A percentile compares a stretch with the other conserved stretches of the same genome.
phyloP scores from a whole-genome alignment of 495 filamentous ascomycete genomes.

The Aspergillus panamensis region DNA sequence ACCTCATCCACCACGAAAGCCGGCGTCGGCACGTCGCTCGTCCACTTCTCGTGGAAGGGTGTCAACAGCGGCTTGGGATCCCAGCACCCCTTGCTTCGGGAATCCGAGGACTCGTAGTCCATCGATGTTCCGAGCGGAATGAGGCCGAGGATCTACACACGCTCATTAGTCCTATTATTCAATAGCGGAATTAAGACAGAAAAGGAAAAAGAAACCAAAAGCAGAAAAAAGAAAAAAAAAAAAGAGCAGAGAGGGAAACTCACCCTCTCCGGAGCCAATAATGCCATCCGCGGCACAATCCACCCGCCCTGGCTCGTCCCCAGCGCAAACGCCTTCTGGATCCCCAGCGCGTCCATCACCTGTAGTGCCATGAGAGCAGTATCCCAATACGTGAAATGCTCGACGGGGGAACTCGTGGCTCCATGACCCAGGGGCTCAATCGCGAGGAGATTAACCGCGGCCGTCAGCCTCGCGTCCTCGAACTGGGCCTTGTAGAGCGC shows the following conservation, averaged over 20 bases:
- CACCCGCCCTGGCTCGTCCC: slow-evolving; percentile 66
- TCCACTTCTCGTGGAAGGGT: slow-evolving; percentile 47
- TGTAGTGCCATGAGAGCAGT: slow-evolving; percentile 48
- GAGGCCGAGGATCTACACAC: slow-evolving; percentile 52
- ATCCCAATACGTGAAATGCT: slow-evolving; percentile 57
- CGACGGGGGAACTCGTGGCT: slow-evolving; percentile 35
- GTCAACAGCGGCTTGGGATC: slow-evolving; percentile 47
- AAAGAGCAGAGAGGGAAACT: slow-evolving; percentile 1
- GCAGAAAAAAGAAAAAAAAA: background rate
- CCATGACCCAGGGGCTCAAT: slow-evolving; percentile 58
- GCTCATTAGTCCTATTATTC: too few relatives aligned
- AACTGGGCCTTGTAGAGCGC: slow-evolving; percentile 53
- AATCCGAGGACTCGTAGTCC: slow-evolving; percentile 56
- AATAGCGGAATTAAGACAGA: too few relatives aligned
- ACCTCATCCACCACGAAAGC: slow-evolving; percentile 54
- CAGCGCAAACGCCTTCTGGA: slow-evolving; percentile 57
- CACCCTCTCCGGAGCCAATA: slow-evolving; percentile 57
- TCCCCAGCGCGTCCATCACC: slow-evolving; percentile 50
- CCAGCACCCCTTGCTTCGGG: slow-evolving; percentile 57
- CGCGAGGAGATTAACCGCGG: slow-evolving; percentile 48
- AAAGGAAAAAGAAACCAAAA: background rate
- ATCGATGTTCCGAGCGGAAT: slow-evolving; percentile 60
- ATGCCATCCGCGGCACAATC: slow-evolving; percentile 59
- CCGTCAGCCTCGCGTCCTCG: slow-evolving; percentile 40
- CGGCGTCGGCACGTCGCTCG: slow-evolving; percentile 41